Percentiles rank a stretch among this genome's conserved stretches.
Conservation (phyloP, 169 alveolate species). For the Cryptosporidium sp. region DNA sequence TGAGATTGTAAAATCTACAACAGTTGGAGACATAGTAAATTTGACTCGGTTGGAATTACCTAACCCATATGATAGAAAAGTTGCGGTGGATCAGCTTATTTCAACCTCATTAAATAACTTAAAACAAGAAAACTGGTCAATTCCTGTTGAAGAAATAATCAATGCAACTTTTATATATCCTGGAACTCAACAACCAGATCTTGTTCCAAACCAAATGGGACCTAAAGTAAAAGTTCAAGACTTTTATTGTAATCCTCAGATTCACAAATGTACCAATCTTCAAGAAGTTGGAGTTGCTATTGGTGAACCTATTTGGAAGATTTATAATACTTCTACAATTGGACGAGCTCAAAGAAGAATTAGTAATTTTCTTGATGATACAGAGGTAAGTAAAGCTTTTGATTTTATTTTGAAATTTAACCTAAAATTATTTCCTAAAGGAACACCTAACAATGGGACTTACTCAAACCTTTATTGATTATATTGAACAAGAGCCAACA, state of each 20-base stretch:
- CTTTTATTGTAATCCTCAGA: slow-evolving; percentile 68
- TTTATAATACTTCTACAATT: slow-evolving; percentile 64
- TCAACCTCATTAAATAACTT: slow-evolving; percentile 36
- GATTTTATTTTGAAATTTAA: background rate
- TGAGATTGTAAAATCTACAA: slow-evolving; percentile 8
- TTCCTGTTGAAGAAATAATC: slow-evolving; percentile 59
- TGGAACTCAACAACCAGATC: slow-evolving; percentile 60
- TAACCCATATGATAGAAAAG: slow-evolving; percentile 54
- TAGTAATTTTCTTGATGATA: slow-evolving; percentile 40
- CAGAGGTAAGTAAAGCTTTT: slow-evolving; percentile 49
- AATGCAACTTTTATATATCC: slow-evolving; percentile 71
- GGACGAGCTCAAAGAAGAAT: slow-evolving; percentile 71
- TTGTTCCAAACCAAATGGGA: slow-evolving; percentile 73
- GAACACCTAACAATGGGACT: slow-evolving; percentile 56
- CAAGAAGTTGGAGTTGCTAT: slow-evolving; percentile 43
- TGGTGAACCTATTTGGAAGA: slow-evolving; percentile 73
- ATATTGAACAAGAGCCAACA: slow-evolving; percentile 71
- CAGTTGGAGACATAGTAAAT: slow-evolving; percentile 43
- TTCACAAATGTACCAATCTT: slow-evolving; percentile 67
- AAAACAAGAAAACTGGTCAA: slow-evolving; percentile 68
- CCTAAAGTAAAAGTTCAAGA: slow-evolving; percentile 63
- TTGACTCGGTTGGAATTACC: slow-evolving; percentile 56
- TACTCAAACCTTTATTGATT: slow-evolving; percentile 71
- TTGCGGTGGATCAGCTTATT: slow-evolving; percentile 37
- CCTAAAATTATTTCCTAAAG: background rate